phyloP scores from a whole-genome alignment of 768 basidiomycete species.

The Dictyophora rubrovolvata region DNA sequence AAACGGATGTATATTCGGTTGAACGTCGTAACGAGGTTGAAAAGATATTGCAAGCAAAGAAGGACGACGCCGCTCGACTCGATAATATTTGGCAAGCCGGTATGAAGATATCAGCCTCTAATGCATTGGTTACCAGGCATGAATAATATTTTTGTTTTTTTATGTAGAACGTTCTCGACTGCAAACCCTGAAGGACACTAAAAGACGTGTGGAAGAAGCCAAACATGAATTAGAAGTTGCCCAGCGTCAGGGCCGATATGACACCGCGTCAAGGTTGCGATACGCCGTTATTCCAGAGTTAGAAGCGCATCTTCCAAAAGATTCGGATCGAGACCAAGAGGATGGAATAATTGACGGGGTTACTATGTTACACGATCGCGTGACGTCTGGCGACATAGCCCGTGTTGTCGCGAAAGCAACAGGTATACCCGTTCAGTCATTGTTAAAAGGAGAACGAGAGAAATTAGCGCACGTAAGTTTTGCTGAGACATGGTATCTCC shows the following conservation, averaged over 20 bases:
- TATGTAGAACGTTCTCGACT: conserved; percentile 53
- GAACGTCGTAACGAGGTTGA: conserved; percentile 66
- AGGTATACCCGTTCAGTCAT: conserved; percentile 82
- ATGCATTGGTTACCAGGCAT: neutral
- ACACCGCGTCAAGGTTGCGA: conserved; percentile 71
- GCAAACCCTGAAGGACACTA: conserved; percentile 60
- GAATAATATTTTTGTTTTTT: neutral
- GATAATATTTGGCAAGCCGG: conserved; percentile 67
- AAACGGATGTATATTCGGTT: conserved; percentile 73
- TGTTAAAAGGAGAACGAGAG: conserved; percentile 83
- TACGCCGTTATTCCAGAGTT: conserved; percentile 81
- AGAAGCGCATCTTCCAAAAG: conserved; percentile 55
- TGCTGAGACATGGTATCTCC: neutral
- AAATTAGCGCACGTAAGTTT: conserved; percentile 72
- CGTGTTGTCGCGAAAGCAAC: conserved; percentile 82
- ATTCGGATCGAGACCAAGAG: conserved; percentile 24
- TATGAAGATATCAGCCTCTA: conserved; percentile 19
- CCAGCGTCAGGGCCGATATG: conserved; percentile 81
- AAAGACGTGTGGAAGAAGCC: conserved; percentile 68
- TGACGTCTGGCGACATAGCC: conserved; percentile 83
- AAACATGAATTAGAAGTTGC: conserved; percentile 82
- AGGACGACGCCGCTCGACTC: conserved; percentile 50
- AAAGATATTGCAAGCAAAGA: conserved; percentile 46
- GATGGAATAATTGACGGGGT: conserved; percentile 42
- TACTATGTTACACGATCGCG: conserved; percentile 71